Percentiles rank a stretch among this genome's conserved stretches.
Conservation (phyloP, 768 basidiomycete species). For the Hortiboletus flavorubellus region DNA sequence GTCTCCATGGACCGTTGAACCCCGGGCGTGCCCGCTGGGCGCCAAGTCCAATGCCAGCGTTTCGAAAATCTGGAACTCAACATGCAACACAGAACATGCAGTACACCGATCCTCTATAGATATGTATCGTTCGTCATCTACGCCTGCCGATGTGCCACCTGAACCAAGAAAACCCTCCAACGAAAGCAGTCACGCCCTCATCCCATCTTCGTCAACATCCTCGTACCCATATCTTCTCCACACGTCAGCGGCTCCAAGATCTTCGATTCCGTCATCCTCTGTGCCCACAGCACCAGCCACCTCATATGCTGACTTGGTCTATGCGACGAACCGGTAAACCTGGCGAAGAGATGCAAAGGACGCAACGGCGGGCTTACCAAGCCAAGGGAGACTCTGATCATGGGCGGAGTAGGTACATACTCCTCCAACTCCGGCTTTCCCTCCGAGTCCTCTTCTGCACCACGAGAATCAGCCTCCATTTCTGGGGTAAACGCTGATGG, state of each 20-base stretch:
- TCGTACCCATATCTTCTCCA: constrained; percentile 47
- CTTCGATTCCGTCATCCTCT: constrained; percentile 42
- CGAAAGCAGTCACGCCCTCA: constrained; percentile 4
- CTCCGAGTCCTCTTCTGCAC: not conserved
- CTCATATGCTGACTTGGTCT: constrained; percentile 47
- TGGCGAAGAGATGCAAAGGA: not conserved
- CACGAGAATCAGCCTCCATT: not conserved
- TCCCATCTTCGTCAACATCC: constrained; percentile 30
- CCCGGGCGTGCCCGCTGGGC: too few species aligned
- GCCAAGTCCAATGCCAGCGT: too few species aligned
- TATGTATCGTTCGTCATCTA: too few species aligned
- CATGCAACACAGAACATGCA: too few species aligned
- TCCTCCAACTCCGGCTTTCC: constrained; percentile 32
- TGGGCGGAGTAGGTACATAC: constrained; percentile 46
- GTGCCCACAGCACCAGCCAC: constrained; percentile 42
- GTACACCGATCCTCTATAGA: too few species aligned
- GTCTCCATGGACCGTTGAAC: too few species aligned
- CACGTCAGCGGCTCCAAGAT: constrained; percentile 44
- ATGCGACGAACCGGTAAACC: not conserved
- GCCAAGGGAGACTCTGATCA: constrained; percentile 63
- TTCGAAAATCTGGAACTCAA: too few species aligned
- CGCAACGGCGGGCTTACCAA: constrained; percentile 36
- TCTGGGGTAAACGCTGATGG: not conserved
- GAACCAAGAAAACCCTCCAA: not conserved
- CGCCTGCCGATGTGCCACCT: too few species aligned